Percentiles rank a stretch among this genome's conserved stretches.
Evolutionary conservation across 1,139 yeast species (phyloP).

Genomic region (Debaryomyces sp.): DNA sequence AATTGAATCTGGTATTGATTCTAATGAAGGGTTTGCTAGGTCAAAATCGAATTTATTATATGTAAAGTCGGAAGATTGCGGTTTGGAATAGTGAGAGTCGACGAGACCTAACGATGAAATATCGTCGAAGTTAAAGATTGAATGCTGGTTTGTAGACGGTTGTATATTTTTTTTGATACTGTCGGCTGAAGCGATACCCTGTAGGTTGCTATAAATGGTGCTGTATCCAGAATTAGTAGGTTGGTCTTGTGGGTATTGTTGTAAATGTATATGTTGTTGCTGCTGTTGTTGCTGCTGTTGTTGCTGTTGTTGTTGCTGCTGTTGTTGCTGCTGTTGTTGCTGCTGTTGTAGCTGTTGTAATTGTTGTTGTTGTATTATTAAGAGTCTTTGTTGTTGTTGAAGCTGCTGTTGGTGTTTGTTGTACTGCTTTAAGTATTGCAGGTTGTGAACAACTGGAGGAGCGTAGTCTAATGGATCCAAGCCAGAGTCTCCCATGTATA

Average conservation of each 20-base stretch:
- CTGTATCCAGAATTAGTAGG: not conserved
- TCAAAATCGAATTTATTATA: conserved; percentile 7
- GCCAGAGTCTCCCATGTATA: conserved; percentile 5
- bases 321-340: too few relatives aligned
- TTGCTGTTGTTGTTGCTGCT: too few relatives aligned
- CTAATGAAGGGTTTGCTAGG: conserved; percentile 8
- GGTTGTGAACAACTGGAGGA: not conserved
- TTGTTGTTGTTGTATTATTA: not conserved
- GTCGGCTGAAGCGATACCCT: not conserved
- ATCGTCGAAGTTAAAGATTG: conserved; percentile 3
- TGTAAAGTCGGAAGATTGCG: conserved; percentile 6
- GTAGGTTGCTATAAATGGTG: not conserved
- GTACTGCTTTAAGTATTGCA: not conserved
- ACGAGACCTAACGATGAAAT: not conserved
- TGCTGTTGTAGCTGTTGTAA: conserved; percentile 7
- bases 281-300: too few relatives aligned
- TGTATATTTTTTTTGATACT: not conserved
- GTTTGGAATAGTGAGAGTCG: conserved; percentile 7
- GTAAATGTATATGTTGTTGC: conserved; percentile 4
- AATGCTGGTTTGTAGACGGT: not conserved
- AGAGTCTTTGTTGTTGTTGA: not conserved
- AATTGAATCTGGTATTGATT: conserved; percentile 9
- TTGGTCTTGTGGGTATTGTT: conserved; percentile 4
- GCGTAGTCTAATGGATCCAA: not conserved
- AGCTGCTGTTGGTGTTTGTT: not conserved